Evolutionary conservation across 169 alveolate genomes (phyloP), one percentile per base, ranked within the genome.

Genomic region (Theileria equi): DNA sequence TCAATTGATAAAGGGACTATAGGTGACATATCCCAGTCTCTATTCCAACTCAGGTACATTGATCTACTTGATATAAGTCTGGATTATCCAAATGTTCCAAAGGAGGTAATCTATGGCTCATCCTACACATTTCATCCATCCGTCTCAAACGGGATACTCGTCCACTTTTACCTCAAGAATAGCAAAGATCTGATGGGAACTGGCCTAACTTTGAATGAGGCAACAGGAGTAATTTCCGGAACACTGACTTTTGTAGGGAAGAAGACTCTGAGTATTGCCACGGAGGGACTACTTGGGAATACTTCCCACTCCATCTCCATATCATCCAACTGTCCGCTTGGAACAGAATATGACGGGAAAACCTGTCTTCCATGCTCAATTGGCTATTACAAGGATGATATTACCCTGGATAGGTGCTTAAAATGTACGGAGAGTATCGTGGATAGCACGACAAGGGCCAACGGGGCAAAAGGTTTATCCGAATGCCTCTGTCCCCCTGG

Each of bases 401-500:
- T 0, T 32, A 6, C 28, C 32, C 52, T 19, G 31, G 49, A 21
- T 21, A 26, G 43, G 17, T 80, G 89, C 54, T 55, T 66, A 2
- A 67, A 50, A 10, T 85, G 91, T 54, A 45, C 50, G n/a, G 60
- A 57, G 31, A 40, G 41, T 29, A 43, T 61, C 11, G 44, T 63
- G 61, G 60, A 76, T 59, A 85, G 86, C 4, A 62, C 88, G 35
- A 85, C 91, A 38, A 11, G 43, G 19, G 52, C 49, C 26, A 70
- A n/a, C 16, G 91, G 89, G 10, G 38, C 84, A 2, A 50, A 28
- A 11, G 59, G 81, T 48, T 34, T 58, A 43, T 40, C 61, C 1
- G 86, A 76, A 26, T 85, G 91, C 26, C 28, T 74, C 32, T 85
- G 91, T 35, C 38, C 77, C 26, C 62, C 88, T 41, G 91, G 91